phyloP scores from a whole-genome alignment of 2,329 filamentous ascomycete genomes.

The Sporothrix globosa region DNA sequence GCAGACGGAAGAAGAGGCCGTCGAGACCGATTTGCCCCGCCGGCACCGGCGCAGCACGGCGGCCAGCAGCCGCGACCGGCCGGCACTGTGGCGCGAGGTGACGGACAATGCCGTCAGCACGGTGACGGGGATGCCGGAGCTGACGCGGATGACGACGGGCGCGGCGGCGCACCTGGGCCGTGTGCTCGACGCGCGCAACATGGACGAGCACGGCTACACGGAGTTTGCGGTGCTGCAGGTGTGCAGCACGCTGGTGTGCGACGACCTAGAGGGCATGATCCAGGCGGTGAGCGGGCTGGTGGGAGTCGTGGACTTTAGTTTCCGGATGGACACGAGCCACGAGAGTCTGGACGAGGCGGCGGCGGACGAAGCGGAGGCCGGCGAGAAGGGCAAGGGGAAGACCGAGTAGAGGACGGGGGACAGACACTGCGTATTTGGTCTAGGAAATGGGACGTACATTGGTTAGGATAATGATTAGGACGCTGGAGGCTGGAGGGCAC shows the following conservation, averaged over 20 bases:
- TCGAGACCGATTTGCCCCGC: background rate
- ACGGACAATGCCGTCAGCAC: conserved; percentile 27
- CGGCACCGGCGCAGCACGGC: conserved; percentile 15
- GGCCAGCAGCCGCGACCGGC: background rate
- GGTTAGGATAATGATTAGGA: background rate
- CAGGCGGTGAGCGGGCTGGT: conserved; percentile 66
- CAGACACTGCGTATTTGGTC: background rate
- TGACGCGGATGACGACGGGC: conserved; percentile 30
- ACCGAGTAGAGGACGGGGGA: conserved; percentile 25
- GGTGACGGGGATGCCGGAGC: conserved; percentile 25
- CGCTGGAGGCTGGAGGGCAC: background rate
- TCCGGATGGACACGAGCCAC: conserved; percentile 51
- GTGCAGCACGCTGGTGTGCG: conserved; percentile 68
- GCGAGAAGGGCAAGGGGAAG: conserved; percentile 37
- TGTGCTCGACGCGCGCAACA: conserved; percentile 65
- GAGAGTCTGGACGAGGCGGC: conserved; percentile 14
- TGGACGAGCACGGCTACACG: conserved; percentile 72
- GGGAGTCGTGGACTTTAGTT: conserved; percentile 75
- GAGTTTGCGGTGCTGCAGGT: conserved; percentile 77
- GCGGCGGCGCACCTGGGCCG: conserved; percentile 38
- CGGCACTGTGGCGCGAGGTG: conserved; percentile 30
- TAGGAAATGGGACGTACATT: background rate
- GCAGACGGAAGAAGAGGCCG: conserved; percentile 5
- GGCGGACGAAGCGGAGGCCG: background rate
- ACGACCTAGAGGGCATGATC: conserved; percentile 68